Base-by-base conservation (phyloP, 2,329 filamentous ascomycete genomes). In the Colletotrichum gigasporum region DNA sequence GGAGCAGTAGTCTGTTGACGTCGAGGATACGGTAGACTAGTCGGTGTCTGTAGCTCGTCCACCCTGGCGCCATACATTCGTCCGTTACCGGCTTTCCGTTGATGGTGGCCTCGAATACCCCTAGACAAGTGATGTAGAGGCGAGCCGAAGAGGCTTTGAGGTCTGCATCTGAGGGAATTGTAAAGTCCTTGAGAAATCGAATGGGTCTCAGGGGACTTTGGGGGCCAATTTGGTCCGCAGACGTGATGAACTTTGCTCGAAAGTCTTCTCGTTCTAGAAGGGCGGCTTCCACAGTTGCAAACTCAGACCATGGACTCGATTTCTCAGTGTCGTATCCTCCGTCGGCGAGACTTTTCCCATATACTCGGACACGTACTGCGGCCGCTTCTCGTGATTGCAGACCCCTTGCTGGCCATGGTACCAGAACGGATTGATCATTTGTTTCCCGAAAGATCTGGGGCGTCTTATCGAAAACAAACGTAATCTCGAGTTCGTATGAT, bases 11-110 rank as follows among this genome's bases (percentile, higher is more conserved):
- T 1, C 68, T 35, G 2, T 72, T 74, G 7, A 83, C 76, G 68
- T 84, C 81, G 59, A 78, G 80, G 0, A 75, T 76, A 62, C 82
- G 76, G 61, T 83, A 85, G 10, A 72, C 69, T 12, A 81, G 72
- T 3, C 81, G 74, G 62, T 79, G 73, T 3, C 76, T 70, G 69
- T 84, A 84, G 56, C 74, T 76, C 3, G 76, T 78, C 78, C 80
- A 83, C 0, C 80, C 80, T 0, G 80, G 80, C n/a, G 79, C 75
- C 71, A 80, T 71, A 30, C 65, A 62, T 28, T 69, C 61, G 44
- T 75, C 72, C 0, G 71, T 72, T 3, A 77, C 72, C 7, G 59
- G 65, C 18, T 66, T 65, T 2, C 78, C 78, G 62, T 82, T 81
- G 62, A 82, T 73, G 10, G 71, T 73, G 0, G 72, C 76, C n/a